These are phyloP conservation scores for Fragilaria radians DNA, from an alignment of 108 stramenopile genomes.

Conservation along the genomic window DNA sequence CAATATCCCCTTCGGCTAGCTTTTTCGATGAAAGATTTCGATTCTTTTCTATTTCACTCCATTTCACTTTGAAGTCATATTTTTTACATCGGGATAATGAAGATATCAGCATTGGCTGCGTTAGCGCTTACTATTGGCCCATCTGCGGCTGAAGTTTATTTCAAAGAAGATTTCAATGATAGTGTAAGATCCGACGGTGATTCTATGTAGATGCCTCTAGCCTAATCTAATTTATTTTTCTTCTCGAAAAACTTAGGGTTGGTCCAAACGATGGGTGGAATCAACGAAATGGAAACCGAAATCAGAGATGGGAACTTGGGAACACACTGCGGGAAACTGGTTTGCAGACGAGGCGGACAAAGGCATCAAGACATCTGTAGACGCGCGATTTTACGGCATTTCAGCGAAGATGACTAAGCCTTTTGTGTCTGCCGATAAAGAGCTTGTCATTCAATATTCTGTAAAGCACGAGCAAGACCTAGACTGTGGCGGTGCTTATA, in stretches of 20 bases:
- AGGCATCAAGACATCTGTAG: conserved; percentile 92
- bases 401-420: conserved; percentile 82
- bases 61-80: no score
- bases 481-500: conserved; percentile 99
- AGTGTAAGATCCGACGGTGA: not conserved
- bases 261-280: conserved; percentile 87
- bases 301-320: conserved; percentile 91
- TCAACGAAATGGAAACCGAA: conserved; percentile 89
- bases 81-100: no score
- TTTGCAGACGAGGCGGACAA: conserved; percentile 83
- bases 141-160: conserved; percentile 53
- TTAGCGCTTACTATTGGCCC: conserved; percentile 36
- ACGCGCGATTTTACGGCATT: conserved; percentile 94
- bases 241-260: no score
- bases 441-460: conserved; percentile 93
- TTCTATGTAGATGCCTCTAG: not conserved
- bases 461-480: conserved; percentile 97
- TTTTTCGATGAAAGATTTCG: no score
- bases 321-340: conserved; percentile 91
- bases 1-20: no score
- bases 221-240: not conserved
- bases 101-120: conserved; percentile 55
- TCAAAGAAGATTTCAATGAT: conserved; percentile 88
- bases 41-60: no score
- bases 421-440: conserved; percentile 82